Conservation (phyloP, 1,284 basidiomycete genomes). For the Clitocybe nebularis region DNA sequence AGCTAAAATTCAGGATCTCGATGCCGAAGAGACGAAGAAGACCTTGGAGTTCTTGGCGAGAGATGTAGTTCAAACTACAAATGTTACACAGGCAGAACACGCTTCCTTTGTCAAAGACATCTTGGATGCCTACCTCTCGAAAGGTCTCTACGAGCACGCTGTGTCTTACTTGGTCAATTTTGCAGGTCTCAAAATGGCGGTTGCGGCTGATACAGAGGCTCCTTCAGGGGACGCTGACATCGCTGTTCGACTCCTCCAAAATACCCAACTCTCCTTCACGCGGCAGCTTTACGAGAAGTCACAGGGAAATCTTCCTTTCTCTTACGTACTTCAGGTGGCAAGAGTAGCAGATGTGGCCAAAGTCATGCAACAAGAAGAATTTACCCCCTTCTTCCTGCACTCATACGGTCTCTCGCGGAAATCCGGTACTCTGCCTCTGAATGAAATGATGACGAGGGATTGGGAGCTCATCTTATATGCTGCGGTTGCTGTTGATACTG, state of each 20-base stretch:
- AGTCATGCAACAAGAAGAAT: constrained; percentile 11
- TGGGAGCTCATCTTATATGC: constrained; percentile 33
- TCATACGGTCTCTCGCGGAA: constrained; percentile 26
- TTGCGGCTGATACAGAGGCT: neutral
- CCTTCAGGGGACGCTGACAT: neutral
- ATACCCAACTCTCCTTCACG: constrained; percentile 15
- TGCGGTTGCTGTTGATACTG: constrained; percentile 25
- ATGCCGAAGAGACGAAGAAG: constrained; percentile 3
- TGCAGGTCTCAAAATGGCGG: neutral
- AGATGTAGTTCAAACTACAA: constrained; percentile 1
- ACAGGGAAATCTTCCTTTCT: constrained; percentile 13
- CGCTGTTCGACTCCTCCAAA: constrained; percentile 5
- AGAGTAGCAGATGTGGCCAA: constrained; percentile 11
- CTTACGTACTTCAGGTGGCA: constrained; percentile 12
- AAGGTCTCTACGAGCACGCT: constrained; percentile 20
- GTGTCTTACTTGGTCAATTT: constrained; percentile 7
- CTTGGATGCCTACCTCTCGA: constrained; percentile 19
- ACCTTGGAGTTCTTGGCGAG: constrained; percentile 13
- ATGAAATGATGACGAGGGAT: constrained; percentile 22
- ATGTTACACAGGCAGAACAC: neutral
- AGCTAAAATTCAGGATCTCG: constrained; percentile 4
- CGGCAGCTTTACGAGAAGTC: constrained; percentile 14
- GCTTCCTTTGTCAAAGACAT: constrained; percentile 15
- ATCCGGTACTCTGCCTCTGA: constrained; percentile 16
- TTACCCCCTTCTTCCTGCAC: constrained; percentile 28